Evolutionary conservation across 768 basidiomycete genomes (phyloP), one percentile per base, ranked within the genome.

Genomic region (Mycena filopes): DNA sequence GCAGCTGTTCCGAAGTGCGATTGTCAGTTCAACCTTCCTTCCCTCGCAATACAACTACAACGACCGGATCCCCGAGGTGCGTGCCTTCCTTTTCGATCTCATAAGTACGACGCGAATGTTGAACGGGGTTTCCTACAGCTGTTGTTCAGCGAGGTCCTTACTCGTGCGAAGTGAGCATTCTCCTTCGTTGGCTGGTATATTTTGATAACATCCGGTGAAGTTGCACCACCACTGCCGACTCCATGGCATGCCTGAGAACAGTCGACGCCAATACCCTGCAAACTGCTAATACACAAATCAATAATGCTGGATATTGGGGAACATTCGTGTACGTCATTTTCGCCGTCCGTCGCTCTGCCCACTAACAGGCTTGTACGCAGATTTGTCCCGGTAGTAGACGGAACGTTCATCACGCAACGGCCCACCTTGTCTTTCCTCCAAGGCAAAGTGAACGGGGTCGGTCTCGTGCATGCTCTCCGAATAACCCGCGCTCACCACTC

Each of bases 371-470:
- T 36, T 2, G 10, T 9, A 36, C 10, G 10, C 36, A 36, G 36
- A 21, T 73, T 77, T 29, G 73, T 74, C 18, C 80, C 80, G 1
- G 79, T 81, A 20, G 74, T 81, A 3, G 80, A 81, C 42, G 79
- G 76, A 8, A 57, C 70, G 0, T 73, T 80, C 63, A 79, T 81
- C 25, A 61, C 69, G 10, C 77, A 78, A 63, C 70, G 72, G 10
- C 77, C 80, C 3, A 77, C 75, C 2, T 61, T 71, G 45, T 72
- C 77, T 2, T 67, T 80, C 5, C 54, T 49, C 11, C 65, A 71
- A 53, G 70, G 77, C 36, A 67, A 68, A 1, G 65, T 75, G 18
- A 80, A 80, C 29, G 80, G 77, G 16, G 79, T 79, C 55, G 20
- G 76, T 43, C 18, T 31, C 1, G 15, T 23, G 8, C 25, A n/a